A percentile compares a stretch with the other conserved stretches of the same genome.
Conservation (phyloP, 805 yeast genomes). For the Saccharomycopsis guyanensis region DNA sequence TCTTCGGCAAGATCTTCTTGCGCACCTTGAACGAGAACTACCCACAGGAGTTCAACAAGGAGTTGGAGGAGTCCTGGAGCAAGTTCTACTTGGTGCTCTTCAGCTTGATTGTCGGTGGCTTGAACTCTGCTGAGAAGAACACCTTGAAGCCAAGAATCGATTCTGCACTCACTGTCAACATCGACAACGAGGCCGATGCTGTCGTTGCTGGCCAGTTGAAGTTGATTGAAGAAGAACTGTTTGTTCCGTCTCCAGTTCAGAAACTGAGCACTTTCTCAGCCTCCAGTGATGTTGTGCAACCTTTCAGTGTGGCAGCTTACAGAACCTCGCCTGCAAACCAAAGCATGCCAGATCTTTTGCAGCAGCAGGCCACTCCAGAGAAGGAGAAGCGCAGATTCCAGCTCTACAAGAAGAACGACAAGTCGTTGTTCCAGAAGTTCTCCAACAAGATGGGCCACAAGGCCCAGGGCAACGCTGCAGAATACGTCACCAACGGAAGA, state of each 20-base stretch:
- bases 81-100: constrained; percentile 19
- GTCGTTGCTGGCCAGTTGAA: not conserved
- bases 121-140: constrained; percentile 2
- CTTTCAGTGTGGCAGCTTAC: constrained; percentile 14
- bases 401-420: not conserved
- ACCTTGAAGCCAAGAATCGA: not conserved
- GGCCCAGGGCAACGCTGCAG: not conserved
- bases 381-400: not conserved
- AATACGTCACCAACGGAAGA: constrained; percentile 17
- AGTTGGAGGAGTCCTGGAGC: constrained; percentile 16
- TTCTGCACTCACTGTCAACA: constrained; percentile 1
- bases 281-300: not conserved
- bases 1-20: constrained; percentile 18
- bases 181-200: not conserved
- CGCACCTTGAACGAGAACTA: constrained; percentile 20
- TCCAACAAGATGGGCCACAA: not conserved
- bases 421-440: constrained; percentile 3
- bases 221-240: not conserved
- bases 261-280: not conserved
- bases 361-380: not conserved
- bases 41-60: constrained; percentile 14
- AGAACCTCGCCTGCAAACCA: constrained; percentile 8
- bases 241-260: not conserved
- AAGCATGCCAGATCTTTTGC: not conserved
- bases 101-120: constrained; percentile 21